Evolutionary conservation across 202 grass and related monocot species (phyloP).

Genomic region (Thinopyrum obtusiflorum): DNA sequence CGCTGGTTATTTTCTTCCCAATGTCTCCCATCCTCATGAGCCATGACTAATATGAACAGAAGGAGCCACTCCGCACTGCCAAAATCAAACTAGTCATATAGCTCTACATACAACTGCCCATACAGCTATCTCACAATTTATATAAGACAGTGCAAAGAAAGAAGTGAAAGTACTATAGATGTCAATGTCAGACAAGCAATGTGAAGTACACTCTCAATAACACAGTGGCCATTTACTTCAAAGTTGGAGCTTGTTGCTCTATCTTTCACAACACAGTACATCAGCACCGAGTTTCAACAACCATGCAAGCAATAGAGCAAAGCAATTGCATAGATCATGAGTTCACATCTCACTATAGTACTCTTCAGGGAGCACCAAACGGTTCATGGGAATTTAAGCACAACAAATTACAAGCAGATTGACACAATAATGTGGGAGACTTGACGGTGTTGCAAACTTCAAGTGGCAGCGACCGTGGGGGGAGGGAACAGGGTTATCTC

Average conservation of each 20-base stretch:
- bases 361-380: constrained; percentile 23
- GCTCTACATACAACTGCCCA: neutral
- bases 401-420: constrained; percentile 6
- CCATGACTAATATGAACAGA: neutral
- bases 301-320: neutral
- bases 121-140: neutral
- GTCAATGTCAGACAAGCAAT: neutral
- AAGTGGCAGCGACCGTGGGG: constrained; percentile 29
- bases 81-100: neutral
- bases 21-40: neutral
- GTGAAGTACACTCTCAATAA: neutral
- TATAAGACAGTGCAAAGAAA: neutral
- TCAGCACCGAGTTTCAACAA: neutral
- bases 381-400: constrained; percentile 7
- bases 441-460: neutral
- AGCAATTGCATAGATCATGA: constrained; percentile 9
- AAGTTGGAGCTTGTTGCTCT: neutral
- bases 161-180: neutral
- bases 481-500: constrained; percentile 71
- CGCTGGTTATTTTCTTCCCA: neutral
- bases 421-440: neutral
- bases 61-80: neutral
- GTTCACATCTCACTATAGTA: neutral
- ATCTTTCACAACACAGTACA: constrained; percentile 1
- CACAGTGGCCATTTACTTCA: neutral